phyloP scores from a whole-genome alignment of 2,329 filamentous ascomycete species.

The Zalaria sp. region DNA sequence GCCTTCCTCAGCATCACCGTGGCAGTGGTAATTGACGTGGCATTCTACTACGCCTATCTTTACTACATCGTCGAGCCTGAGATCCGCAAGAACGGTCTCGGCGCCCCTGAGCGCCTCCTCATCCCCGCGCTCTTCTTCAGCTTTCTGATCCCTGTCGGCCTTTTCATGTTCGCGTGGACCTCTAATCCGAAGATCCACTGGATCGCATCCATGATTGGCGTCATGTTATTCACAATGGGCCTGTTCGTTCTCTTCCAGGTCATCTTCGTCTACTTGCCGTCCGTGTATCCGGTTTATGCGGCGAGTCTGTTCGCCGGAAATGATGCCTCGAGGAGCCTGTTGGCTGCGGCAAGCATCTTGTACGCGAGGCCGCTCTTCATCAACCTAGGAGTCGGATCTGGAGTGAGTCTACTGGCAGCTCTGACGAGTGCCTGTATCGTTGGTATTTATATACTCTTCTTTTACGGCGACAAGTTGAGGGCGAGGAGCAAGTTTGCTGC shows the following conservation, averaged over 20 bases:
- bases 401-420: conserved; percentile 41
- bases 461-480: conserved; percentile 40
- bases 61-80: conserved; percentile 11
- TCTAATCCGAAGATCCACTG: conserved; percentile 18
- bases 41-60: conserved; percentile 12
- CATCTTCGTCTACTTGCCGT: conserved; percentile 24
- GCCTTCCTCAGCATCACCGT: conserved; percentile 48
- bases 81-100: conserved; percentile 11
- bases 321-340: conserved; percentile 41
- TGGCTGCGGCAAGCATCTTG: conserved; percentile 45
- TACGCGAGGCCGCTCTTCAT: conserved; percentile 45
- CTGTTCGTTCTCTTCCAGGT: conserved; percentile 28
- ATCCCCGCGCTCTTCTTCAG: conserved; percentile 18
- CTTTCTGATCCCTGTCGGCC: conserved; percentile 15
- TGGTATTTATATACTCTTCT: conserved; percentile 42
- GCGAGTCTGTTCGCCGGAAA: conserved; percentile 47
- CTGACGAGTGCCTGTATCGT: conserved; percentile 18
- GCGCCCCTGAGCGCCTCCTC: conserved; percentile 17
- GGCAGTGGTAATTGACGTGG: conserved; percentile 38
- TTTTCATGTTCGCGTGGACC: conserved; percentile 23
- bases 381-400: conserved; percentile 44
- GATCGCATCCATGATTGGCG: conserved; percentile 27
- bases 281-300: conserved; percentile 28
- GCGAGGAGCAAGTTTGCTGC: conserved; percentile 5
- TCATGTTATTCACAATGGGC: conserved; percentile 22